A percentile compares a stretch with the other conserved stretches of the same genome.
These are phyloP conservation scores for Pythium insidiosum DNA, from an alignment of 352 stramenopile genomes.

Conservation along the genomic window DNA sequence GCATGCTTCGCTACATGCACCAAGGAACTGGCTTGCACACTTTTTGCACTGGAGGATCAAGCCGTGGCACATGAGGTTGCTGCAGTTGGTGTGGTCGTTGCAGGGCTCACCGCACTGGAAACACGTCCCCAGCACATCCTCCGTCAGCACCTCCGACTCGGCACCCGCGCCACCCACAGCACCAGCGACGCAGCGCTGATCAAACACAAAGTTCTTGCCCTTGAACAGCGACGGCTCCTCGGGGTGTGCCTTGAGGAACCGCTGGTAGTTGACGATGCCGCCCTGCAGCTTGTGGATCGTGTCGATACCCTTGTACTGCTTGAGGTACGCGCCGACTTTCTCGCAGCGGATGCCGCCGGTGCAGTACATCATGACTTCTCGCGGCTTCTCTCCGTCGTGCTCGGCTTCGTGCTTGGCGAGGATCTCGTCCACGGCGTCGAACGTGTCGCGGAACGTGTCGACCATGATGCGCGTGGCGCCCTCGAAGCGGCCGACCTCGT, in stretches of 20 bases:
- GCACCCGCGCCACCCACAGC: constrained; percentile 13
- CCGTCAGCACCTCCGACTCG: constrained; percentile 38
- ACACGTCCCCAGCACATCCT: constrained; percentile 50
- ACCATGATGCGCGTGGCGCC: constrained; percentile 48
- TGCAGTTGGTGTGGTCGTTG: constrained; percentile 43
- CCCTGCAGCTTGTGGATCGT: constrained; percentile 50
- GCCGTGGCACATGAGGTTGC: constrained; percentile 49
- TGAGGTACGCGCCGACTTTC: constrained; percentile 60
- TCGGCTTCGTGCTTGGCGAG: constrained; percentile 20
- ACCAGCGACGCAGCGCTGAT: constrained; percentile 49
- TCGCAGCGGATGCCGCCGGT: constrained; percentile 57
- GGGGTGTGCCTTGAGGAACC: constrained; percentile 34
- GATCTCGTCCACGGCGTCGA: constrained; percentile 40
- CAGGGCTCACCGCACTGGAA: constrained; percentile 52
- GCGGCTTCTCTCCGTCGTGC: constrained; percentile 23
- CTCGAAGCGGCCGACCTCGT: constrained; percentile 46
- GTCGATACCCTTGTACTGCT: constrained; percentile 39
- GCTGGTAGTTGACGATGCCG: constrained; percentile 55
- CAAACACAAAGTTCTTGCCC: constrained; percentile 75
- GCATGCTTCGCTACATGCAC: constrained; percentile 31
- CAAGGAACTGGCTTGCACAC: constrained; percentile 23
- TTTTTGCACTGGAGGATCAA: constrained; percentile 44
- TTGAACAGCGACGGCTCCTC: constrained; percentile 21
- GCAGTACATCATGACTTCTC: constrained; percentile 55
- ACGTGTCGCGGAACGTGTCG: constrained; percentile 51